Evolutionary conservation across 2,329 filamentous ascomycete species (phyloP).

Genomic region (Cladosporium sp.): DNA sequence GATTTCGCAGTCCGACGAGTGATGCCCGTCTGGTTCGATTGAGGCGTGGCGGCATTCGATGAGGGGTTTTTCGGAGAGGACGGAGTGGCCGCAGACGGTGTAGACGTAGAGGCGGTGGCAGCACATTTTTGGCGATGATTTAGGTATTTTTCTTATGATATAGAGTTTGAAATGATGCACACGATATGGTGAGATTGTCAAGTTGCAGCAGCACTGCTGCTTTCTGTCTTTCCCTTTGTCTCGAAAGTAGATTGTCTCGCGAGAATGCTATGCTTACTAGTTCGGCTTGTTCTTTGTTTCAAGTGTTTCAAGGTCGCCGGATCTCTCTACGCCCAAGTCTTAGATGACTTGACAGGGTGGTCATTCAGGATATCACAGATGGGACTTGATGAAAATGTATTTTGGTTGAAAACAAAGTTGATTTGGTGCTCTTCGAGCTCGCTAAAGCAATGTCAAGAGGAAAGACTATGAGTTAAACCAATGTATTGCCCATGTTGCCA

Average conservation of each 20-base stretch:
- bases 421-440: background rate
- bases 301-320: background rate
- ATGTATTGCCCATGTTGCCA: background rate
- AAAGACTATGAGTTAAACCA: background rate
- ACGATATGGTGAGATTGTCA: background rate
- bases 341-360: background rate
- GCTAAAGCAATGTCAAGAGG: background rate
- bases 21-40: constrained; percentile 24
- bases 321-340: background rate
- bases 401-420: background rate
- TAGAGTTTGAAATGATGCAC: background rate
- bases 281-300: constrained; percentile 9
- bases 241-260: background rate
- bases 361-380: background rate
- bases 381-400: background rate
- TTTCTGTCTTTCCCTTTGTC: constrained; percentile 8
- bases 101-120: constrained; percentile 46
- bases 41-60: constrained; percentile 37
- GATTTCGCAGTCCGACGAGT: constrained; percentile 31
- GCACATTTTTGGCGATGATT: constrained; percentile 38
- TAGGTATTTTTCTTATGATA: background rate
- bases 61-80: constrained; percentile 36
- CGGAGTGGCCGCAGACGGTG: constrained; percentile 44
- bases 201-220: background rate
- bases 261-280: constrained; percentile 14